phyloP scores from a whole-genome alignment of 305 asterid genomes.

The Fraxinus ornus region DNA sequence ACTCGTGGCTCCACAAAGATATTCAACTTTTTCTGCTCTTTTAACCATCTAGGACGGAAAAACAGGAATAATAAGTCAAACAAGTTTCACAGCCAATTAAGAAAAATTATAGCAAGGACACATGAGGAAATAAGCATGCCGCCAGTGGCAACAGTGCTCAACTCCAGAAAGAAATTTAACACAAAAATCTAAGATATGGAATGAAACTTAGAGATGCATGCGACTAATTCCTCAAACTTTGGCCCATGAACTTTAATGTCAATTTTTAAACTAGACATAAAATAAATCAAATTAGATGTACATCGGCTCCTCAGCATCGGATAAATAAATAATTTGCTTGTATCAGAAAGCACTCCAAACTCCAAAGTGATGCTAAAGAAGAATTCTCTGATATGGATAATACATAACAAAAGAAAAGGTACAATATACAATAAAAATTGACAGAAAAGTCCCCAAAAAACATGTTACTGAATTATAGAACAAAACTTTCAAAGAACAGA shows the following conservation, averaged over 20 bases:
- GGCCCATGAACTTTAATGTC: background rate
- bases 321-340: background rate
- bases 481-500: background rate
- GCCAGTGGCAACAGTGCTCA: background rate
- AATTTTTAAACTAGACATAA: background rate
- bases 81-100: background rate
- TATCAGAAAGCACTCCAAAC: background rate
- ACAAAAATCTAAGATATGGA: background rate
- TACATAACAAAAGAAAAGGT: background rate
- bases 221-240: background rate
- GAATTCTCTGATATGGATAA: background rate
- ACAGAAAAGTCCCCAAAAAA: background rate
- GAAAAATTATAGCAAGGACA: slow-evolving; percentile 7
- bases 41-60: slow-evolving; percentile 70
- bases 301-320: background rate
- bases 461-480: background rate
- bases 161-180: background rate
- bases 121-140: background rate
- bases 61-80: slow-evolving; percentile 11
- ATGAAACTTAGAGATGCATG: background rate
- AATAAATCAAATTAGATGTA: background rate
- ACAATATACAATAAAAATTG: background rate
- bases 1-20: slow-evolving; percentile 89
- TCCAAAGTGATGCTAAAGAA: background rate
- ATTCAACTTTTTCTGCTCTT: slow-evolving; percentile 68